Evolutionary conservation across 345 rosid species (phyloP).

Genomic region (Citrus inodora): DNA sequence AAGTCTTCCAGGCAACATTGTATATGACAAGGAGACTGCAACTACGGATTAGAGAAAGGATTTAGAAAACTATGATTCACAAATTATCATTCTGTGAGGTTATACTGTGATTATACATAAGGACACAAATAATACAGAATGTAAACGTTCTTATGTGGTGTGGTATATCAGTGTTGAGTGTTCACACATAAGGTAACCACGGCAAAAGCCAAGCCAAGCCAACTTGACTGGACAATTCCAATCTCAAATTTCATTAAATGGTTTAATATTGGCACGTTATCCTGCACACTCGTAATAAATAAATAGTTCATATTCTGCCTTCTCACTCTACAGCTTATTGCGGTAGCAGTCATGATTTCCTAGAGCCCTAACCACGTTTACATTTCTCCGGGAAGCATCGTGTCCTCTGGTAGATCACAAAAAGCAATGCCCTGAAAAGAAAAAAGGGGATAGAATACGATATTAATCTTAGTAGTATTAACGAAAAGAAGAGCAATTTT

Average conservation of each 20-base stretch:
- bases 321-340: constrained; percentile 4
- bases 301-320: constrained; percentile 8
- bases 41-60: no score
- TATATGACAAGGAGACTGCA: background rate
- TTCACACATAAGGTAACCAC: background rate
- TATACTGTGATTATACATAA: background rate
- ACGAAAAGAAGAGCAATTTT: background rate
- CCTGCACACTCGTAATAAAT: background rate
- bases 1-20: no score
- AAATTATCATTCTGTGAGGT: background rate
- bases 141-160: no score
- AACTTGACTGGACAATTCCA: background rate
- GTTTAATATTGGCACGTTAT: background rate
- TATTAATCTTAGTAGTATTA: background rate
- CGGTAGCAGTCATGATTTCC: constrained; percentile 1
- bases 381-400: constrained; percentile 99
- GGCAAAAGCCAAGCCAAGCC: background rate
- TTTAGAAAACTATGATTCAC: background rate
- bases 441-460: constrained; percentile 11
- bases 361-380: constrained; percentile 19
- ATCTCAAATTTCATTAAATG: background rate
- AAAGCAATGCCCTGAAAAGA: constrained; percentile 72
- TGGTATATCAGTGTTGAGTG: background rate
- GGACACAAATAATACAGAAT: background rate
- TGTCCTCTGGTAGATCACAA: constrained; percentile 95